phyloP scores from a whole-genome alignment of 805 yeast species.

The Soucietia sequanensis region DNA sequence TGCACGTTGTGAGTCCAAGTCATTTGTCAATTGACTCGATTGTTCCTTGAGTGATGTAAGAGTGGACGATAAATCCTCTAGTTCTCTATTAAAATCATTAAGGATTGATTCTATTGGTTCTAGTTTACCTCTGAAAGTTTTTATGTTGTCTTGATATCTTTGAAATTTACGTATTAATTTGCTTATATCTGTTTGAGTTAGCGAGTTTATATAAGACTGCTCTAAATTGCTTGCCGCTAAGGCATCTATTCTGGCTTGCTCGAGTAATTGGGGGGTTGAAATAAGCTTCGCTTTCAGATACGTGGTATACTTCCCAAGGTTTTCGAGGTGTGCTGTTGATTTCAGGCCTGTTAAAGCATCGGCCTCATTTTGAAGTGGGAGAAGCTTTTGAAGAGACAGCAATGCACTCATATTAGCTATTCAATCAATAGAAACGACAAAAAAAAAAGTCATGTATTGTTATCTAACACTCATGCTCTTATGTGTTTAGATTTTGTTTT shows the following conservation, averaged over 20 bases:
- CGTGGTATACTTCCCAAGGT: slow-evolving; percentile 7
- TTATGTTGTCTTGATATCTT: slow-evolving; percentile 22
- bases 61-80: slow-evolving; percentile 29
- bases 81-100: slow-evolving; percentile 54
- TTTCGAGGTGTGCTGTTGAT: slow-evolving; percentile 4
- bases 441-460: too few species aligned
- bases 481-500: too few species aligned
- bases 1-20: slow-evolving; percentile 24
- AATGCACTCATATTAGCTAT: slow-evolving; percentile 8
- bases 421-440: too few species aligned
- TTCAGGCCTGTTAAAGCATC: neutral
- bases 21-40: slow-evolving; percentile 28
- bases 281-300: neutral
- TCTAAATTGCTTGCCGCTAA: neutral
- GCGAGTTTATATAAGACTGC: slow-evolving; percentile 1
- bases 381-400: neutral
- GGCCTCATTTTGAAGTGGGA: neutral
- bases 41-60: slow-evolving; percentile 33
- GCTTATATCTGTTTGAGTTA: slow-evolving; percentile 4
- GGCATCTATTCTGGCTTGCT: slow-evolving; percentile 12
- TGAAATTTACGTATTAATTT: slow-evolving; percentile 15
- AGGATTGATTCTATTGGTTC: slow-evolving; percentile 55
- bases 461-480: too few species aligned
- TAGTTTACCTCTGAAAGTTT: slow-evolving; percentile 32
- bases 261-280: slow-evolving; percentile 8